Conservation (phyloP, 2,329 filamentous ascomycete species). For the Fusarium sp. region DNA sequence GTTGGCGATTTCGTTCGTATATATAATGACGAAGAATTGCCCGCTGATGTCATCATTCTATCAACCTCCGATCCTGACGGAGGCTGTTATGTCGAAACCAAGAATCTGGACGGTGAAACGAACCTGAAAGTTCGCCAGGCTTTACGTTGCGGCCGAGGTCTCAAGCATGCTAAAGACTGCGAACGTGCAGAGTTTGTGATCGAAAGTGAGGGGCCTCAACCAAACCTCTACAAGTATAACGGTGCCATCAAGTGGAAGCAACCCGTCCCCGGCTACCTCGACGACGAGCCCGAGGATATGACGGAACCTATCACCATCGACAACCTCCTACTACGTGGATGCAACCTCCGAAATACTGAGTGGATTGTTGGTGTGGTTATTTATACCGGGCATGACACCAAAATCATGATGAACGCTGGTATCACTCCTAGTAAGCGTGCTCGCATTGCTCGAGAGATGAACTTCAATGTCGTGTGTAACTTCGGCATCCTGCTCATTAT, state of each 20-base stretch:
- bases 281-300: conserved; percentile 78
- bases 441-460: conserved; percentile 90
- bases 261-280: conserved; percentile 70
- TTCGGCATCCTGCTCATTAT: conserved; percentile 90
- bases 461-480: conserved; percentile 98
- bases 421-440: conserved; percentile 95
- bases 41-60: conserved; percentile 91
- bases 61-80: conserved; percentile 95
- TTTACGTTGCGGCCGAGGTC: conserved; percentile 82
- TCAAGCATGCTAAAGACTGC: conserved; percentile 92
- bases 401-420: conserved; percentile 99
- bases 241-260: conserved; percentile 91
- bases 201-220: conserved; percentile 90
- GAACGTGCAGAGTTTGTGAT: conserved; percentile 88
- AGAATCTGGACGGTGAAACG: conserved; percentile 97
- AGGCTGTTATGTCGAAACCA: conserved; percentile 97
- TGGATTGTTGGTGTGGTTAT: conserved; percentile 94
- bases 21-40: conserved; percentile 95
- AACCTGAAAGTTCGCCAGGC: conserved; percentile 96
- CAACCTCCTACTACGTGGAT: conserved; percentile 92
- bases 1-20: conserved; percentile 97
- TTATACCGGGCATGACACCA: conserved; percentile 95
- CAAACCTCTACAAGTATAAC: conserved; percentile 95
- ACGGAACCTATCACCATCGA: conserved; percentile 94
- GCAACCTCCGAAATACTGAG: conserved; percentile 93